Evolutionary conservation across 495 filamentous ascomycete species (phyloP), one percentile per base, ranked within the genome.

Genomic region (Daldinia childiae): DNA sequence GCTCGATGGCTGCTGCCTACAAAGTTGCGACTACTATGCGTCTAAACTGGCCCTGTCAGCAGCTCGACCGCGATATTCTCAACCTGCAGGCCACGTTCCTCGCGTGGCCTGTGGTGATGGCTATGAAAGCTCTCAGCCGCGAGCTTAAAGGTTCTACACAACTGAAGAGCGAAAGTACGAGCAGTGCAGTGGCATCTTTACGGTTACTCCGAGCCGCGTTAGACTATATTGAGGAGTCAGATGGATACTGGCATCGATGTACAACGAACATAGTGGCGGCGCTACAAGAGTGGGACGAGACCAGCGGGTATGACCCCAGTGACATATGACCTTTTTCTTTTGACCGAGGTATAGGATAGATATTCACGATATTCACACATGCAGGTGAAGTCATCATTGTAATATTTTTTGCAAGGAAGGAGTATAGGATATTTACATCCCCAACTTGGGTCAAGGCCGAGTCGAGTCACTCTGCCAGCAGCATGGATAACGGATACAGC

Each of bases 1-100:
- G 56, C 34, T 58, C 56, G 17, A 38, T 58, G 14, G 56, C 32
- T 27, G 56, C 56, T 6, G 56, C 56, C 11, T 58, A 58, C 19
- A 58, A 58, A 19, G 56, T 58, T 38, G 56, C 56, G 3, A 58
- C 34, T 15, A 58, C 56, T 21, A 38, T 58, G 56, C 56, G 56
- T 41, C 56, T 58, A 34, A 39, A 58, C 34, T 58, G 56, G 56
- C 56, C 56, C 8, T 58, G 32, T 9, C 32, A 39, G 21, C 56
- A 58, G 34, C 15, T 58, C 19, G 56, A 58, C 12, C 56, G 56
- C 21, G 56, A 58, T 39, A 39, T 58, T 5, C 21, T 58, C 32
- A 58, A 24, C 34, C 19, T 58, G 2, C 56, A 58, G 34, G 56
- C 56, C 14, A 58, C 56, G 41, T 58, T 58, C 34, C 30, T 58